These are phyloP conservation scores for Fusarium buxicola DNA, from an alignment of 2,329 filamentous ascomycete genomes.

Conservation along the genomic window DNA sequence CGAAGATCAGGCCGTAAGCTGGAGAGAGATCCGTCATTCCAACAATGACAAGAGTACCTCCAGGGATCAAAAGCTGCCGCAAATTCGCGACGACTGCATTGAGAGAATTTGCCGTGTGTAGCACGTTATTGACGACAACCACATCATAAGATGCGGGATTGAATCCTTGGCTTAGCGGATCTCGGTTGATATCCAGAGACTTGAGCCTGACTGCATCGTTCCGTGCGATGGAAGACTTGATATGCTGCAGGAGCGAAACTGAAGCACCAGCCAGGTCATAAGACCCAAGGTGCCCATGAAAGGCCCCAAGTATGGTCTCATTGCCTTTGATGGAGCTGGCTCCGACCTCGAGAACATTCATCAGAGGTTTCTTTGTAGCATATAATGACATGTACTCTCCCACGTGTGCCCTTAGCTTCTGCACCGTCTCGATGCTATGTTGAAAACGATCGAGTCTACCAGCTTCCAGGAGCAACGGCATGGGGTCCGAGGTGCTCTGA, in stretches of 20 bases:
- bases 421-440: not conserved
- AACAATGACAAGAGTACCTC: not conserved
- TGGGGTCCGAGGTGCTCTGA: not conserved
- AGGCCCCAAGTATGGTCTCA: fast-evolving
- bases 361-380: not conserved
- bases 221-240: fast-evolving
- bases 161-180: slow-evolving; percentile 12
- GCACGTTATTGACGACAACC: slow-evolving; percentile 12
- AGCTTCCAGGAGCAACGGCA: not conserved
- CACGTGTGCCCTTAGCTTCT: slow-evolving; percentile 1
- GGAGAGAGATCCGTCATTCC: slow-evolving; percentile 26
- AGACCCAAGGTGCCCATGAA: not conserved
- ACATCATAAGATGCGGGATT: not conserved
- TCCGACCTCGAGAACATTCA: slow-evolving; percentile 17
- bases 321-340: slow-evolving; percentile 4
- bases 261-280: slow-evolving; percentile 22
- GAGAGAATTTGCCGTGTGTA: slow-evolving; percentile 5
- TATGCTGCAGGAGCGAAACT: not conserved
- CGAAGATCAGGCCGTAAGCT: slow-evolving; percentile 19
- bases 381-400: slow-evolving; percentile 7
- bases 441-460: not conserved
- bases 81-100: not conserved
- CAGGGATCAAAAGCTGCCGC: slow-evolving; percentile 8
- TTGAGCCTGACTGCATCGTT: not conserved
- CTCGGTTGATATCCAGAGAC: slow-evolving; percentile 7